A percentile compares a stretch with the other conserved stretches of the same genome.
Conservation (phyloP, 225 moss, liverwort and hornwort genomes). For the Straminergon stramineum region DNA sequence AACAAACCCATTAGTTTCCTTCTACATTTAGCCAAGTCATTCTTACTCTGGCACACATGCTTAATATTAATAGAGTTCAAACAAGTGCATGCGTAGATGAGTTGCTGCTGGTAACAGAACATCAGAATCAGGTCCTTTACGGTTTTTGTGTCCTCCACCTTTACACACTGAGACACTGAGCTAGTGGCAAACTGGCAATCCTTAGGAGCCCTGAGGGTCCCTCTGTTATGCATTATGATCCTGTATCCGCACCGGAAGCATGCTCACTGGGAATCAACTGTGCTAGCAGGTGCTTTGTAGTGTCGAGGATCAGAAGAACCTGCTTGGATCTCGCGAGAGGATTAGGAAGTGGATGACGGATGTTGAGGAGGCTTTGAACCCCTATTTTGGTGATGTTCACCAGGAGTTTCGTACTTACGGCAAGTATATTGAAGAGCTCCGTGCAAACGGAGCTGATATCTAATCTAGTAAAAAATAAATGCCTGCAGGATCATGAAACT, state of each 20-base stretch:
- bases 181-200: background rate
- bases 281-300: background rate
- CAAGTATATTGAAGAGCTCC: background rate
- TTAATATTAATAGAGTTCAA: background rate
- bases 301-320: background rate
- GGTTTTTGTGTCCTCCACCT: background rate
- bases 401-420: background rate
- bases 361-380: conserved; percentile 1
- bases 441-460: background rate
- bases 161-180: background rate
- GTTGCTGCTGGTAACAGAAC: background rate
- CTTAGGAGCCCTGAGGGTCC: background rate
- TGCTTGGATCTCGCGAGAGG: background rate
- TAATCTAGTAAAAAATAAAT: background rate
- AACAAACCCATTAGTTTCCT: background rate
- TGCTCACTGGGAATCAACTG: background rate
- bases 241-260: background rate
- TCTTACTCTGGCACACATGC: background rate
- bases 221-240: no score
- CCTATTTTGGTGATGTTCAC: background rate
- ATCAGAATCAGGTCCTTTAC: no score
- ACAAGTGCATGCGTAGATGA: background rate
- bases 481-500: no score
- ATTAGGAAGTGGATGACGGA: conserved; percentile 2
- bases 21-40: background rate